phyloP scores from a whole-genome alignment of 164 flowering plant genomes.

The Nelumbo lutea region DNA sequence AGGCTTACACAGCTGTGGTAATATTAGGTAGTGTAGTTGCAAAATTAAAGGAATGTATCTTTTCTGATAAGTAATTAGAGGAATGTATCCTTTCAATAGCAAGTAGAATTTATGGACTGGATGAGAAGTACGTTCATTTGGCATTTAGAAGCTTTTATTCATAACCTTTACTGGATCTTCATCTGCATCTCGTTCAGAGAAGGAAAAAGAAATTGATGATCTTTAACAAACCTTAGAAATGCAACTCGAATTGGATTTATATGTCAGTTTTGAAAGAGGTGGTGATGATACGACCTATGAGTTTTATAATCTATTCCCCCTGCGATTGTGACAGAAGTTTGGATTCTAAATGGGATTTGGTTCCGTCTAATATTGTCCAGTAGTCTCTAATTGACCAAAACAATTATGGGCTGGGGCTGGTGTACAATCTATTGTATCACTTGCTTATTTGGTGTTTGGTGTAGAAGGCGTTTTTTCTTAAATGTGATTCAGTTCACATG shows the following conservation, averaged over 20 bases:
- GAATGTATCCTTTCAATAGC: background rate
- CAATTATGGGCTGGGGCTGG: no score
- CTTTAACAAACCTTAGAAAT: background rate
- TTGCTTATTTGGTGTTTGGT: no score
- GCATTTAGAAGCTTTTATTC: background rate
- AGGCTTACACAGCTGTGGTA: slow-evolving; percentile 13
- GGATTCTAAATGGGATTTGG: no score
- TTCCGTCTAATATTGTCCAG: no score
- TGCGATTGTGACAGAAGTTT: no score
- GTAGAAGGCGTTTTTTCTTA: no score
- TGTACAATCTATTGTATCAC: no score
- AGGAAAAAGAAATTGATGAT: background rate
- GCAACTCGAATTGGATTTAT: background rate
- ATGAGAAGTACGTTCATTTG: background rate
- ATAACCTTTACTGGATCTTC: background rate
- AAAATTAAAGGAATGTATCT: background rate
- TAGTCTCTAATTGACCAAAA: no score
- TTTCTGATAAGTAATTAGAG: background rate
- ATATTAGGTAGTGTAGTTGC: slow-evolving; percentile 13
- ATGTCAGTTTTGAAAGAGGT: no score
- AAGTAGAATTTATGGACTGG: slow-evolving; percentile 11
- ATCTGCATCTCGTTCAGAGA: background rate
- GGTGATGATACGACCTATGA: no score
- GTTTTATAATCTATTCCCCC: no score
- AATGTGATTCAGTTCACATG: no score